phyloP scores from a whole-genome alignment of 805 yeast species.

The Myxozyma mucilagina region DNA sequence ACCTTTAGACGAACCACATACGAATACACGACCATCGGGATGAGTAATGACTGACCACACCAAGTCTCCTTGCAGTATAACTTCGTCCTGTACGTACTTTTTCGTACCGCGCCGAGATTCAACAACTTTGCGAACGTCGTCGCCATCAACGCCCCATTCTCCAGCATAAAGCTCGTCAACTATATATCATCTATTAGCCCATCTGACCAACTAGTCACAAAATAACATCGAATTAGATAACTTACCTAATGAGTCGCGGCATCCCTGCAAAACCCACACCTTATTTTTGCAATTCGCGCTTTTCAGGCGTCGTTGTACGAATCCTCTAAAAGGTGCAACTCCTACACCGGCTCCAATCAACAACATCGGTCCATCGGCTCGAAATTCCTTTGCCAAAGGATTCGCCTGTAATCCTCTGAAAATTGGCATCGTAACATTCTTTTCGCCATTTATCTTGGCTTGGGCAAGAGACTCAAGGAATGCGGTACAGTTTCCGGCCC shows the following conservation, averaged over 20 bases:
- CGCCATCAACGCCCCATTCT: conserved; percentile 35
- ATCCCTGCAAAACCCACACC: conserved; percentile 38
- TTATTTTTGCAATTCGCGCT: conserved; percentile 35
- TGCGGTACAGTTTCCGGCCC: conserved; percentile 34
- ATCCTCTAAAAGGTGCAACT: conserved; percentile 37
- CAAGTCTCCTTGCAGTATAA: conserved; percentile 29
- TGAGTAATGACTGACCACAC: conserved; percentile 36
- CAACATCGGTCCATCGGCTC: conserved; percentile 37
- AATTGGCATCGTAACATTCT: conserved; percentile 27
- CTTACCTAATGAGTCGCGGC: conserved; percentile 34
- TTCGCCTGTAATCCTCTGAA: conserved; percentile 36
- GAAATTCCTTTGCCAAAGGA: conserved; percentile 36
- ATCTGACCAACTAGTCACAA: neutral
- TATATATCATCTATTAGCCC: neutral
- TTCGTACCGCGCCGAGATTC: conserved; percentile 35
- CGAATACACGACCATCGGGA: conserved; percentile 36
- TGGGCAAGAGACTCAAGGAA: conserved; percentile 31
- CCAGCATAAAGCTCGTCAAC: conserved; percentile 37
- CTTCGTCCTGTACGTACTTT: conserved; percentile 36
- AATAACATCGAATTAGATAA: neutral
- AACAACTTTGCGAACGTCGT: conserved; percentile 34
- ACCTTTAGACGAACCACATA: conserved; percentile 36
- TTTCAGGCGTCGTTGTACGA: conserved; percentile 36
- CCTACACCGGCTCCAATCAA: conserved; percentile 39
- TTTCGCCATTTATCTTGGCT: conserved; percentile 11